phyloP scores from a whole-genome alignment of 2,329 filamentous ascomycete species.

The Mycosphaerella sp. region DNA sequence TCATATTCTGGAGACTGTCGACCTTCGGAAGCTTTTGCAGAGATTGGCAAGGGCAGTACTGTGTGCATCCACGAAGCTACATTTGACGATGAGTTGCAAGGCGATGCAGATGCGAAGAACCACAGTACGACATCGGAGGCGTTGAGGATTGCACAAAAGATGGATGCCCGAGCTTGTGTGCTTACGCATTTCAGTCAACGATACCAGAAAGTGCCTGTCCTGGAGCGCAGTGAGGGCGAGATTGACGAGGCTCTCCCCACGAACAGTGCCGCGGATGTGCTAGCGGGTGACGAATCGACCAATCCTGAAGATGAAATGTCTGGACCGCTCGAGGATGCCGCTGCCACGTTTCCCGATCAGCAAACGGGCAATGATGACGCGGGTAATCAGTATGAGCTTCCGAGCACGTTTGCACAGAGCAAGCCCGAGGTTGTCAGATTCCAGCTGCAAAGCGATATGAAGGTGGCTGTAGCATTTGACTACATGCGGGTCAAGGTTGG shows the following conservation, averaged over 20 bases:
- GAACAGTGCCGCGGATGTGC: constrained; percentile 6
- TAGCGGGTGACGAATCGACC: constrained; percentile 16
- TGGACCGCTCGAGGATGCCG: constrained; percentile 23
- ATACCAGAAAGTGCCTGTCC: constrained; percentile 67
- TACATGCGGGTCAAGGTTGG: constrained; percentile 68
- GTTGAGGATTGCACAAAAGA: constrained; percentile 65
- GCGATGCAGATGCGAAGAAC: constrained; percentile 78
- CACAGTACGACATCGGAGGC: constrained; percentile 88
- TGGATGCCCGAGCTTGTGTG: constrained; percentile 73
- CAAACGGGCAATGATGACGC: constrained; percentile 5
- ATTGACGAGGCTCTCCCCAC: constrained; percentile 20
- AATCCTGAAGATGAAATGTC: constrained; percentile 25
- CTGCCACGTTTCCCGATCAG: constrained; percentile 24
- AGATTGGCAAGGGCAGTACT: constrained; percentile 67
- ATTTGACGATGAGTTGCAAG: constrained; percentile 76
- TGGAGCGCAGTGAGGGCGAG: constrained; percentile 39
- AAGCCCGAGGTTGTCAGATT: constrained; percentile 28
- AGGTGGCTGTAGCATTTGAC: constrained; percentile 69
- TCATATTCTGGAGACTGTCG: constrained; percentile 94
- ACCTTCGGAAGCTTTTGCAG: constrained; percentile 63
- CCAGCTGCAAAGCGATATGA: constrained; percentile 48
- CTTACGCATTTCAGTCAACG: constrained; percentile 94
- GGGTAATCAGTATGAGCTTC: constrained; percentile 23
- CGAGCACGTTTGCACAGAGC: background rate
- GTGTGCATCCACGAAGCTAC: constrained; percentile 93